Conservation (phyloP, 345 rosid genomes). For the Sonneratia caseolaris region DNA sequence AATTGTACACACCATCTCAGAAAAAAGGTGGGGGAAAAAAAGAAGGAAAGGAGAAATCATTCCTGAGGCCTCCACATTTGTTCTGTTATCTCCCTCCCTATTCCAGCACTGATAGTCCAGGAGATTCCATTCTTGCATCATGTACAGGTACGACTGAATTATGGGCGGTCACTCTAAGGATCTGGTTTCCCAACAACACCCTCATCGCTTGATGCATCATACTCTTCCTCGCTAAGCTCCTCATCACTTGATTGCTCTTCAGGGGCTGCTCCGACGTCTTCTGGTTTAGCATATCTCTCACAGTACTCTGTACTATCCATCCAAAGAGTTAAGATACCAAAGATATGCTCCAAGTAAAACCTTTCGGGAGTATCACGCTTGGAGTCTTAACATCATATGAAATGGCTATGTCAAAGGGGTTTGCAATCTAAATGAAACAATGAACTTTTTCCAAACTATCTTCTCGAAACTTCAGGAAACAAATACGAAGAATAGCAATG, state of each 20-base stretch:
- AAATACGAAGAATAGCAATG: not conserved
- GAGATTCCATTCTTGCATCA: not conserved
- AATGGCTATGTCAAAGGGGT: not conserved
- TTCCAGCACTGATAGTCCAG: not conserved
- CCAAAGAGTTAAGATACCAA: not conserved
- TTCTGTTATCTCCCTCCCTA: too few species aligned
- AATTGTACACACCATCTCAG: not conserved
- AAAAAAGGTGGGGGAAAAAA: too few species aligned
- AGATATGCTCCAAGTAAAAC: not conserved
- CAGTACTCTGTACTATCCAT: conserved; percentile 42
- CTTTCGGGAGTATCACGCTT: not conserved
- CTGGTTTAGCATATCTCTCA: conserved; percentile 81
- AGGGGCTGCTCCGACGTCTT: conserved; percentile 36
- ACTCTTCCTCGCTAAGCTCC: conserved; percentile 77
- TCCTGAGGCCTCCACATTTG: too few species aligned
- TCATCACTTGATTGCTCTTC: conserved; percentile 79
- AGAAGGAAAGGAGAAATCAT: too few species aligned
- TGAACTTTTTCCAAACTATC: not conserved
- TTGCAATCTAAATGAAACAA: not conserved
- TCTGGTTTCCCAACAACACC: conserved; percentile 69
- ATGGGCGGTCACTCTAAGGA: conserved; percentile 24
- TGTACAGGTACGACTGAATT: not conserved
- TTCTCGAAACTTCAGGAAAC: not conserved
- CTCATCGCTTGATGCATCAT: conserved; percentile 46
- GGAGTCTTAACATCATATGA: not conserved